Percentiles rank a stretch among this genome's conserved stretches.
phyloP scores from a whole-genome alignment of 1,284 basidiomycete genomes.

The Rhodotorula sp. region DNA sequence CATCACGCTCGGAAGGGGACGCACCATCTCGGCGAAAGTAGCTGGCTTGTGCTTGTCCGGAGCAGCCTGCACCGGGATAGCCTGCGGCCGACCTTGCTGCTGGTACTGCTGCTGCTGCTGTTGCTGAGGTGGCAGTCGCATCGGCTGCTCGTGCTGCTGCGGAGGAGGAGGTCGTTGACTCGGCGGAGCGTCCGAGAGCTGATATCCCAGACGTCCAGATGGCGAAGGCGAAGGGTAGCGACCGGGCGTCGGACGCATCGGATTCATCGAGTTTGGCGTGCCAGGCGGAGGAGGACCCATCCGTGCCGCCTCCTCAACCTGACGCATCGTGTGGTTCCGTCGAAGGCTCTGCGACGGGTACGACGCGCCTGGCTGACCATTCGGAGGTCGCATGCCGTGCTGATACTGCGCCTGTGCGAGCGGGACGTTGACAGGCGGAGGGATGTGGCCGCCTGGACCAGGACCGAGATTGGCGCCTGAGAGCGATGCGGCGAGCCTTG shows the following conservation, averaged over 20 bases:
- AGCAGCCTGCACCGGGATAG: slow-evolving; percentile 5
- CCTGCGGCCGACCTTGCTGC: slow-evolving; percentile 7
- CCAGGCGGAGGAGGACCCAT: slow-evolving; percentile 14
- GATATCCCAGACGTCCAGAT: slow-evolving; percentile 7
- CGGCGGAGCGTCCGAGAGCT: slow-evolving; percentile 22
- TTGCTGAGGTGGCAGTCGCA: neutral
- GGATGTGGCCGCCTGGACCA: neutral
- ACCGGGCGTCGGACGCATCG: neutral
- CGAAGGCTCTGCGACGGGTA: slow-evolving; percentile 16
- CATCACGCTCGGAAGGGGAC: neutral
- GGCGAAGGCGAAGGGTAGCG: slow-evolving; percentile 9
- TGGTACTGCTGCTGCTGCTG: neutral
- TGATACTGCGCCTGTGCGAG: slow-evolving; percentile 8
- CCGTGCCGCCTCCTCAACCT: slow-evolving; percentile 40
- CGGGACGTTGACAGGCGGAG: slow-evolving; percentile 2
- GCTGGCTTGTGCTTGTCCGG: slow-evolving; percentile 25
- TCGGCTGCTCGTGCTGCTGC: neutral
- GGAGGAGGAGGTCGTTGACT: neutral
- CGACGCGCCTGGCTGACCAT: slow-evolving; percentile 3
- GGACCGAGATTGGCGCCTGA: slow-evolving; percentile 10
- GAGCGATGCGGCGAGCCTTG: slow-evolving; percentile 21
- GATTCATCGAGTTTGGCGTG: slow-evolving; percentile 7
- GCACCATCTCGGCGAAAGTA: slow-evolving; percentile 90
- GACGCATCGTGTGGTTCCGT: slow-evolving; percentile 35
- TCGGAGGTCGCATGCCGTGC: neutral